phyloP scores from a whole-genome alignment of 768 basidiomycete species.

The Terana coerulea region DNA sequence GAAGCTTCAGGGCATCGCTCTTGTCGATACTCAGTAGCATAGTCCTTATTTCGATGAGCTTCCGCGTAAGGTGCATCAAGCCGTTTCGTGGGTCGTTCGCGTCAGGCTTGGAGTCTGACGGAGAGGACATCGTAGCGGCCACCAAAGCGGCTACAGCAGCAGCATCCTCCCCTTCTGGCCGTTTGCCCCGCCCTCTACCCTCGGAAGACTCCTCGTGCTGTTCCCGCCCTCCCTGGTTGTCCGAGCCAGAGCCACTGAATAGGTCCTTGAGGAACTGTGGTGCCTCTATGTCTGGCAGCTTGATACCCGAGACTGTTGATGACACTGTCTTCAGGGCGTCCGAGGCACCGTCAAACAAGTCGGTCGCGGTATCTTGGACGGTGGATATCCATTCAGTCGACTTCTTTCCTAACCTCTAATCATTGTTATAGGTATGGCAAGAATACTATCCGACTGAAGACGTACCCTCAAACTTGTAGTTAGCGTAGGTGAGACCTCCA shows the following conservation, averaged over 20 bases:
- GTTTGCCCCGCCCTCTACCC: constrained; percentile 37
- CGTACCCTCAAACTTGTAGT: constrained; percentile 94
- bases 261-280: constrained; percentile 71
- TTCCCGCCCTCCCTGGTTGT: constrained; percentile 19
- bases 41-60: constrained; percentile 92
- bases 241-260: constrained; percentile 29
- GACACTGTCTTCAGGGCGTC: constrained; percentile 61
- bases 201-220: constrained; percentile 33
- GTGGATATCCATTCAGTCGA: constrained; percentile 63
- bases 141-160: constrained; percentile 70
- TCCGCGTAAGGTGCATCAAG: constrained; percentile 89
- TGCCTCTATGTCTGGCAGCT: constrained; percentile 51
- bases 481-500: constrained; percentile 89
- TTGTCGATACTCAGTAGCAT: constrained; percentile 97
- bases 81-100: constrained; percentile 58
- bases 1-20: constrained; percentile 88
- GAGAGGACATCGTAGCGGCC: constrained; percentile 75
- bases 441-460: constrained; percentile 1
- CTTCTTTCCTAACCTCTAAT: constrained; percentile 66
- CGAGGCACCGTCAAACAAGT: constrained; percentile 68
- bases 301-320: constrained; percentile 50
- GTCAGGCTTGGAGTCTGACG: constrained; percentile 50
- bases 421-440: neutral
- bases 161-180: constrained; percentile 50
- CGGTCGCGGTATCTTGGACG: constrained; percentile 68